Evolutionary conservation across 106 monocot genomes (phyloP).

Genomic region (Acanthochlamys bracteata): DNA sequence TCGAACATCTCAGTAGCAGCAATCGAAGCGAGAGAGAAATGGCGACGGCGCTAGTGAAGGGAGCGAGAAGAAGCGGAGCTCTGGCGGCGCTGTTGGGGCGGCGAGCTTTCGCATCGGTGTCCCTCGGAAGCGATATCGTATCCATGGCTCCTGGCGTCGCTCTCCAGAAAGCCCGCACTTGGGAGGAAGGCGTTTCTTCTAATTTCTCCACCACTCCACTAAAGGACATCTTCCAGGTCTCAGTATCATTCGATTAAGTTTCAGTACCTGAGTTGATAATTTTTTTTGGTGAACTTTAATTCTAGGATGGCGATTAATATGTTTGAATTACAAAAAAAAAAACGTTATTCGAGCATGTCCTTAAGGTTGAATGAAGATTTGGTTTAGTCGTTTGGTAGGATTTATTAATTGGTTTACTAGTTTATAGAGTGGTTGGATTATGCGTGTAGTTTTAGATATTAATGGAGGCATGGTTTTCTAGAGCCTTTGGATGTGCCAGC

Average conservation of each 20-base stretch:
- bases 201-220: conserved; percentile 90
- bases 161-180: conserved; percentile 86
- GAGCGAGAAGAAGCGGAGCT: conserved; percentile 14
- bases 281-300: neutral
- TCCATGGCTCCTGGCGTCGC: conserved; percentile 49
- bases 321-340: too few species aligned
- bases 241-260: neutral
- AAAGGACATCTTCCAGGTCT: conserved; percentile 74
- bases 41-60: conserved; percentile 34
- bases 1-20: too few species aligned
- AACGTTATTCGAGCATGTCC: too few species aligned
- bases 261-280: neutral
- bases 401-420: too few species aligned
- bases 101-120: conserved; percentile 36
- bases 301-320: neutral
- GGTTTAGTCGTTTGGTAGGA: too few species aligned
- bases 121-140: conserved; percentile 56
- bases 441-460: too few species aligned
- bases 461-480: too few species aligned
- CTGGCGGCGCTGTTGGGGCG: neutral
- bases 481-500: too few species aligned
- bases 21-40: conserved; percentile 11
- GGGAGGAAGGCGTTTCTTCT: conserved; percentile 95
- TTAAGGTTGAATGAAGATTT: too few species aligned
- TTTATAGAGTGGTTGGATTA: too few species aligned